Evolutionary conservation across 768 basidiomycete species (phyloP).

Genomic region (Termitomyces sp.): DNA sequence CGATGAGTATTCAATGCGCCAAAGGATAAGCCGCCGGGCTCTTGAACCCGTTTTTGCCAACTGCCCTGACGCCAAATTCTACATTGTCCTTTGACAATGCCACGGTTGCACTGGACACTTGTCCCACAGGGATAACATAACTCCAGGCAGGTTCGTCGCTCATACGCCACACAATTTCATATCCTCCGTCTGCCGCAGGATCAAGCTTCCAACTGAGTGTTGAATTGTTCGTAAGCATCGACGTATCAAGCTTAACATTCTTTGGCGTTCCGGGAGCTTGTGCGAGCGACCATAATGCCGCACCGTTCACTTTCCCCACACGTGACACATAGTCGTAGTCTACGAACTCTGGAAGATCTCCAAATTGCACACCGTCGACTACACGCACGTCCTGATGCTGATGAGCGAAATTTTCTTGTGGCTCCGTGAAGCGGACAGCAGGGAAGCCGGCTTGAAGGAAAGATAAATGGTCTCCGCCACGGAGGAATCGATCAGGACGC

Average conservation of each 20-base stretch:
- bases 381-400: conserved; percentile 54
- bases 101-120: conserved; percentile 33
- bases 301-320: conserved; percentile 47
- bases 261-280: conserved; percentile 50
- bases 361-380: conserved; percentile 45
- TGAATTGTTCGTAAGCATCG: conserved; percentile 48
- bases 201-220: conserved; percentile 42
- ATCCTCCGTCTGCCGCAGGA: conserved; percentile 32
- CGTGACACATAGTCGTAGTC: conserved; percentile 48
- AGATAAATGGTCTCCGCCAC: conserved; percentile 49
- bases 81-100: conserved; percentile 46
- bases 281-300: conserved; percentile 48
- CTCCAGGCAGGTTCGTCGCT: conserved; percentile 43
- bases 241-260: conserved; percentile 39
- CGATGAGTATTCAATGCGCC: background rate
- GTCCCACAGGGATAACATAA: conserved; percentile 42
- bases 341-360: conserved; percentile 47
- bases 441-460: conserved; percentile 46
- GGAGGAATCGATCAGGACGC: conserved; percentile 47
- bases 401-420: conserved; percentile 50
- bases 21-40: conserved; percentile 42
- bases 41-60: conserved; percentile 45
- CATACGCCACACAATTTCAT: conserved; percentile 48
- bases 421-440: conserved; percentile 52
- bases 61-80: conserved; percentile 41